Conservation (phyloP, 257 asterid genomes). For the Nicotiana obtusifolia region DNA sequence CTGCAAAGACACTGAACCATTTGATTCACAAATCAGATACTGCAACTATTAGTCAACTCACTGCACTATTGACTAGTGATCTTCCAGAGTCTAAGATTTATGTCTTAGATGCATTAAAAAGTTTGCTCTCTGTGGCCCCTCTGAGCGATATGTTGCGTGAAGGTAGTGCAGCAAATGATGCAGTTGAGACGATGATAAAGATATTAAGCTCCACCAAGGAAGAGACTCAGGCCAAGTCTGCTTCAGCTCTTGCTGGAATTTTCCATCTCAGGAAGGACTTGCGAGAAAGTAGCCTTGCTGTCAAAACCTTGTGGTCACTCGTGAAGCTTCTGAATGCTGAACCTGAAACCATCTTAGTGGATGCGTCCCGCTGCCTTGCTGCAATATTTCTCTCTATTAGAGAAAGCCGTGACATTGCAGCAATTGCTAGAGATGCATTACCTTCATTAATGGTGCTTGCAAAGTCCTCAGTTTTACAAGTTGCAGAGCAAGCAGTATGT, state of each 20-base stretch:
- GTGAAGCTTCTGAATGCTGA: conserved; percentile 65
- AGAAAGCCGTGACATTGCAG: conserved; percentile 83
- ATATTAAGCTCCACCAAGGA: conserved; percentile 69
- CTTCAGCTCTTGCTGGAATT: conserved; percentile 82
- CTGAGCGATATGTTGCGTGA: conserved; percentile 75
- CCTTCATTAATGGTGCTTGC: conserved; percentile 73
- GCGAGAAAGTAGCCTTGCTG: conserved; percentile 75
- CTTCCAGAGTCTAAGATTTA: conserved; percentile 93
- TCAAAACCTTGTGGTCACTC: conserved; percentile 57
- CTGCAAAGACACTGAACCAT: conserved; percentile 93
- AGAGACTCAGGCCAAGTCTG: conserved; percentile 92
- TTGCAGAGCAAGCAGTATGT: conserved; percentile 95
- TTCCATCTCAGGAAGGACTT: conserved; percentile 83
- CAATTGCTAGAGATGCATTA: conserved; percentile 69
- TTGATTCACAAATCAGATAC: conserved; percentile 98
- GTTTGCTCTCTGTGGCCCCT: conserved; percentile 87
- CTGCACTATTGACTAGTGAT: conserved; percentile 85
- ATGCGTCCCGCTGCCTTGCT: conserved; percentile 76
- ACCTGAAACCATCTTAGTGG: conserved; percentile 61
- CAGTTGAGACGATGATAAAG: conserved; percentile 88
- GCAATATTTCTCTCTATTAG: conserved; percentile 83
- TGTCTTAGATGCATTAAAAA: conserved; percentile 84
- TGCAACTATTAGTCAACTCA: conserved; percentile 96
- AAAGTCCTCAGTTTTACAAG: conserved; percentile 60
- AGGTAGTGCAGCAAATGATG: conserved; percentile 99